Base-by-base conservation (phyloP, 345 rosid genomes). In the Pseudoturritis turrita region DNA sequence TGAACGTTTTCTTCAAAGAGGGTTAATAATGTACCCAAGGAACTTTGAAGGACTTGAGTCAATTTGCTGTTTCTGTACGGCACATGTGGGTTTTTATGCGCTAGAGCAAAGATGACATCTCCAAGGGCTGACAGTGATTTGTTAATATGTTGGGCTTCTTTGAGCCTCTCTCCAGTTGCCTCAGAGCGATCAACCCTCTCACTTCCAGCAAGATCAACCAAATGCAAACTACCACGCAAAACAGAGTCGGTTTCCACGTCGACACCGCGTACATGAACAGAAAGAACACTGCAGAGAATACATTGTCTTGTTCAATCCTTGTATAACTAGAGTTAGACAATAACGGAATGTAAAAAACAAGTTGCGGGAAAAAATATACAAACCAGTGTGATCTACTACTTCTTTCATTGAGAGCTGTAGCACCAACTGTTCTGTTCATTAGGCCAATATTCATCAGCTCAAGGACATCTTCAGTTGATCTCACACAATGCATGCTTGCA, bases 321-420 rank as follows among this genome's bases (percentile, higher is more conserved):
- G 49, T 6, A 58, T 11, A 44, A 17, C 22, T 3, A 59, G 19
- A 14, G 19, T 49, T 17, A 13, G 0, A 23, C 18, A 53, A 50
- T 37, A 41, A n/a, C 5, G 2, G 36, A 66, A 61, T 23, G 31
- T 23, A 28, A 58, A 28, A 58, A 40, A 61, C 31, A 64, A 65
- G 56, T 31, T 17, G 37, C 17, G 26, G 21, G 39, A 40, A 41
- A 69, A 49, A 57, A 65, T 29, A 79, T 26, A 46, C 75, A 6
- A 62, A 94, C 99, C 98, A 89, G 80, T 95, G 99, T 43, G 99
- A 95, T 91, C 99, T 85, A 72, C 99, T 95, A 65, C 99, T 95
- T 79, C 99, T 86, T 79, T 95, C 98, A 75, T 95, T 91, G 52
- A 91, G 81, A 31, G 96, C 94, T 3, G 99, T 91, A 61, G 98